Evolutionary conservation across 2,329 filamentous ascomycete genomes (phyloP), one percentile per base, ranked within the genome.

Genomic region (Penicillium sp.): DNA sequence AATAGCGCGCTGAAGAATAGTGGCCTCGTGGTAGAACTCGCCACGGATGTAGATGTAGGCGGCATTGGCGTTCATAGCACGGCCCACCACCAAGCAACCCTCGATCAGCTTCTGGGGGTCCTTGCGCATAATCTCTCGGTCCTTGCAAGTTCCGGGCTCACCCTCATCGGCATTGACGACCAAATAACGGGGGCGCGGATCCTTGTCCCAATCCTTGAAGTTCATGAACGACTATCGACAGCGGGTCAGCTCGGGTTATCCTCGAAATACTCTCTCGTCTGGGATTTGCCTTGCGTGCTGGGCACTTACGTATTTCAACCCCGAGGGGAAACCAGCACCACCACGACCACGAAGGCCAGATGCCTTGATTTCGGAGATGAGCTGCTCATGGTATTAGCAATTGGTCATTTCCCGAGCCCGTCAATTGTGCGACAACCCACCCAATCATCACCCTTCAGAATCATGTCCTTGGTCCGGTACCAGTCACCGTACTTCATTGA

Each of bases 11-110:
- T 99, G 92, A 49, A 99, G 81, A 19, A 97, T 85, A 38, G 89
- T 88, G 13, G 93, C 93, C 75, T 99, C 93, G 68, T 95, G 83
- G 71, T 95, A 89, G 73, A 99, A 99, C 75, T 99, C 93, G 69
- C 93, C 93, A 71, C 93, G 91, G 65, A 99, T 99, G 75, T 99
- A 99, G 71, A 99, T 99, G 77, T 99, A 99, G 61, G 93, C 93
- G 52, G 93, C 93, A 40, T 89, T 93, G 68, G 91, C 93, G 77
- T 99, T 99, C 93, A 99, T 99, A 68, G 93, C 91, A 69, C 93
- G 87, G 44, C 93, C 93, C 60, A 93, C 90, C 41, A 99, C 87
- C 57, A 99, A 80, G 74, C 93, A 99, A 70, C 93, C 93, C 77
- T 99, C 93, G 68, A 99, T 80, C 59, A 99, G 87, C 81, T 99